Base-by-base conservation (phyloP, 2,329 filamentous ascomycete genomes). In the Colletotrichum graminicola region DNA sequence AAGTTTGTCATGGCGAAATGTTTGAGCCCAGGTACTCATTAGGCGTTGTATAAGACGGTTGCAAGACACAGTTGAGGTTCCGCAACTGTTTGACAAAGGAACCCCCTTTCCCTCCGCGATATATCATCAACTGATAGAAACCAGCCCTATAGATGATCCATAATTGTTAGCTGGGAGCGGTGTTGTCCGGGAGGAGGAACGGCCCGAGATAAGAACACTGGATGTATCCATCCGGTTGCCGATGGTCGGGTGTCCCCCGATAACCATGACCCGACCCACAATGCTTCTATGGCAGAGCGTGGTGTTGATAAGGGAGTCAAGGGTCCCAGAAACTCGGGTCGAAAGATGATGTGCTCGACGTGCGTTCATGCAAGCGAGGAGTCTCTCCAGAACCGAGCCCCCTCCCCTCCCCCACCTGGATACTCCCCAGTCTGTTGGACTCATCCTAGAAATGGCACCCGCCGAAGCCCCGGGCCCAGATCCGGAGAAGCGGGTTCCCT, bases 161-260 rank as follows among this genome's bases (percentile, higher is more conserved):
- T 29, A 34, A 18, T 11, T 12, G 7, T 12, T 11, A 52, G 51
- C 51, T 16, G 51, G 51, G 23, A 21, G 23, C 12, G n/a, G 43
- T 23, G 56, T 51, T 63, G 18, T 21, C 34, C 36, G 23, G 10
- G 21, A 36, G 57, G 32, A 54, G 8, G 54, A 18, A 62, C 36
- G 23, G 36, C 29, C 59, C 47, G 23, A 71, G 68, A 71, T 68
- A 71, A 71, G 68, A 68, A 66, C 21, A 68, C 41, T 34, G 59
- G 11, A 68, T 21, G 51, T 43, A 18, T 36, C 43, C 26, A 62
- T 55, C 43, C 34, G 62, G 52, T 55, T 63, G 68, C 65, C 65
- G 68, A 64, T 60, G 10, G 68, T 71, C 68, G 68, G 68, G 60
- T 55, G 18, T 29, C 52, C 47, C 39, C 65, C 68, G 68, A 71